A percentile compares a stretch with the other conserved stretches of the same genome.
Evolutionary conservation across 1,139 yeast genomes (phyloP).

Genomic region (Suhomyces bribrorum): DNA sequence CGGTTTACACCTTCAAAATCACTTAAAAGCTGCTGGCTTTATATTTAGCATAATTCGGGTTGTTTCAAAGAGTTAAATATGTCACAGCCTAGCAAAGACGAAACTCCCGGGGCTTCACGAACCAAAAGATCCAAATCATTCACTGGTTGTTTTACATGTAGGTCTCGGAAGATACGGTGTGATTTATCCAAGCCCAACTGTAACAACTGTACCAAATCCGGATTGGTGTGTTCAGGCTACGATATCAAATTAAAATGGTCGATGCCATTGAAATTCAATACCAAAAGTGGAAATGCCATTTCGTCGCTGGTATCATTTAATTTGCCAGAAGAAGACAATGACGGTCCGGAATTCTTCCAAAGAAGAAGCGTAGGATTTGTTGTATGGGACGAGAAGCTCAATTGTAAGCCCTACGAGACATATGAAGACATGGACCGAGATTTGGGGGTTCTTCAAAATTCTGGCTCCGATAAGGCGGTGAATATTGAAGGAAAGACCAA

Average conservation of each 20-base stretch:
- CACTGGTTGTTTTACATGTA: constrained; percentile 54
- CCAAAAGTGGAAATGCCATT: constrained; percentile 28
- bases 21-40: no score
- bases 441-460: constrained; percentile 59
- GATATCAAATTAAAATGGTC: constrained; percentile 83
- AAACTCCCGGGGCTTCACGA: constrained; percentile 20
- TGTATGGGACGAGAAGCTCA: constrained; percentile 48
- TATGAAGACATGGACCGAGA: constrained; percentile 85
- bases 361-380: constrained; percentile 80
- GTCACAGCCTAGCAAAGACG: constrained; percentile 5
- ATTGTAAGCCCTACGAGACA: constrained; percentile 55
- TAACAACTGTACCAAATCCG: constrained; percentile 44
- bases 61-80: no score
- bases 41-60: no score
- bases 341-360: constrained; percentile 53
- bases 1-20: no score
- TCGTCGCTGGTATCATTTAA: constrained; percentile 31
- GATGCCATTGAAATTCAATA: constrained; percentile 50
- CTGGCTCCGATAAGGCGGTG: constrained; percentile 41
- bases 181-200: constrained; percentile 48
- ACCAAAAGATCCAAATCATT: constrained; percentile 42
- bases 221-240: constrained; percentile 76
- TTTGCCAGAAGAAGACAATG: constrained; percentile 16
- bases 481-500: constrained; percentile 49
- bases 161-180: constrained; percentile 51